phyloP scores from a whole-genome alignment of 2,329 filamentous ascomycete species.

The Aspergillus sp. region DNA sequence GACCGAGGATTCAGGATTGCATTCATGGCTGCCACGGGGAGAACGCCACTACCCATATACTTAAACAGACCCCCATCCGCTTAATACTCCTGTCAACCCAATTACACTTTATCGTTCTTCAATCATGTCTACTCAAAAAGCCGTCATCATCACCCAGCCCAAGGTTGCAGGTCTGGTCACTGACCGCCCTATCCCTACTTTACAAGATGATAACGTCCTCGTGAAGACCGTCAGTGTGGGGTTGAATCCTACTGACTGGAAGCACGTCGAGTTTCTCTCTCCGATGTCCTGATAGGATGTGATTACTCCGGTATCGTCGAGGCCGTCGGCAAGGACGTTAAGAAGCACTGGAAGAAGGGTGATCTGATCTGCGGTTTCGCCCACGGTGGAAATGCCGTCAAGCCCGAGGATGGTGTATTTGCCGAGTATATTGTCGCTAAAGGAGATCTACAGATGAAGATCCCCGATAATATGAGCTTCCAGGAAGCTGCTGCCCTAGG shows the following conservation, averaged over 20 bases:
- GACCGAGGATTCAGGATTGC: too few species aligned
- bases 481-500: slow-evolving; percentile 52
- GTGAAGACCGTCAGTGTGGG: slow-evolving; percentile 50
- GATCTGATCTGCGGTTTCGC: slow-evolving; percentile 50
- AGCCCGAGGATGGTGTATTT: slow-evolving; percentile 50
- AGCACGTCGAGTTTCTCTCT: slow-evolving; percentile 36
- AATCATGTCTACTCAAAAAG: slow-evolving; percentile 23
- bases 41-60: too few species aligned
- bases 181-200: slow-evolving; percentile 35
- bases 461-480: slow-evolving; percentile 46
- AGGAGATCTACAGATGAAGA: slow-evolving; percentile 43
- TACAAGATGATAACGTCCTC: slow-evolving; percentile 47
- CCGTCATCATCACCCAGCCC: slow-evolving; percentile 29
- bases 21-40: too few species aligned
- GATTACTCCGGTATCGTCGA: slow-evolving; percentile 52
- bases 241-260: slow-evolving; percentile 56
- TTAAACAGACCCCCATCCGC: too few species aligned
- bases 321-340: slow-evolving; percentile 46
- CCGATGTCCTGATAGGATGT: slow-evolving; percentile 45
- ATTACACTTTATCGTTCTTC: too few species aligned
- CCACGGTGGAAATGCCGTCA: slow-evolving; percentile 39
- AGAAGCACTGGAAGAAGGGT: slow-evolving; percentile 43
- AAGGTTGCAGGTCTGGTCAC: slow-evolving; percentile 22
- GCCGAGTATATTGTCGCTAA: slow-evolving; percentile 51
- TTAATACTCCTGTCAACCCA: too few species aligned